A percentile compares a stretch with the other conserved stretches of the same genome.
phyloP scores from a whole-genome alignment of 2,329 filamentous ascomycete species.

The Grosmannia serpens region DNA sequence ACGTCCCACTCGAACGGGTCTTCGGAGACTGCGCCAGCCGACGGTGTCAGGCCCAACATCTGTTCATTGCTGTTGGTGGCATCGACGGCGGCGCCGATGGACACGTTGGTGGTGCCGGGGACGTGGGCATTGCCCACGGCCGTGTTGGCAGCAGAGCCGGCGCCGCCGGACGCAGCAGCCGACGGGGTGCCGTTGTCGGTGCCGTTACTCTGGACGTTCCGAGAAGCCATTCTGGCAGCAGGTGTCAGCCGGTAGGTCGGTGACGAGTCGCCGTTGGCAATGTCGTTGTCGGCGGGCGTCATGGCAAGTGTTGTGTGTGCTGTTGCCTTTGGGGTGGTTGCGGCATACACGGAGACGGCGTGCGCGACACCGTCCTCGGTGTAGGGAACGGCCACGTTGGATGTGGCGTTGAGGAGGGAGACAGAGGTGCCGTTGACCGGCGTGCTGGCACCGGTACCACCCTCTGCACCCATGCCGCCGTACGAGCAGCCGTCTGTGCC shows the following conservation, averaged over 20 bases:
- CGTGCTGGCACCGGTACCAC: constrained; percentile 6
- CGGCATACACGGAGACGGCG: constrained; percentile 9
- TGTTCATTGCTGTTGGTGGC: constrained; percentile 24
- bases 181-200: constrained; percentile 14
- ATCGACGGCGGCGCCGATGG: constrained; percentile 10
- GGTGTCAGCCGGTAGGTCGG: neutral
- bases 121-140: constrained; percentile 10
- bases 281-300: constrained; percentile 35
- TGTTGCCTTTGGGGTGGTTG: constrained; percentile 12
- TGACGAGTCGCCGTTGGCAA: neutral
- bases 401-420: constrained; percentile 13
- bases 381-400: constrained; percentile 13
- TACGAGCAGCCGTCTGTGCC: constrained; percentile 39
- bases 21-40: constrained; percentile 30
- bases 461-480: constrained; percentile 7
- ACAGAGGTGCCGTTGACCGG: constrained; percentile 12
- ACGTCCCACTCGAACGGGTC: constrained; percentile 42
- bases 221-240: neutral
- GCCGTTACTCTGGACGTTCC: neutral
- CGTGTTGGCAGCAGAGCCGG: constrained; percentile 9
- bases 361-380: constrained; percentile 13
- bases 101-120: constrained; percentile 13
- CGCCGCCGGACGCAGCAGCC: neutral
- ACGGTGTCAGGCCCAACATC: constrained; percentile 29
- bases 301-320: constrained; percentile 28